Percentiles rank a stretch among this genome's conserved stretches.
Conservation (phyloP, 352 stramenopile genomes). For the Phytophthora citricola region DNA sequence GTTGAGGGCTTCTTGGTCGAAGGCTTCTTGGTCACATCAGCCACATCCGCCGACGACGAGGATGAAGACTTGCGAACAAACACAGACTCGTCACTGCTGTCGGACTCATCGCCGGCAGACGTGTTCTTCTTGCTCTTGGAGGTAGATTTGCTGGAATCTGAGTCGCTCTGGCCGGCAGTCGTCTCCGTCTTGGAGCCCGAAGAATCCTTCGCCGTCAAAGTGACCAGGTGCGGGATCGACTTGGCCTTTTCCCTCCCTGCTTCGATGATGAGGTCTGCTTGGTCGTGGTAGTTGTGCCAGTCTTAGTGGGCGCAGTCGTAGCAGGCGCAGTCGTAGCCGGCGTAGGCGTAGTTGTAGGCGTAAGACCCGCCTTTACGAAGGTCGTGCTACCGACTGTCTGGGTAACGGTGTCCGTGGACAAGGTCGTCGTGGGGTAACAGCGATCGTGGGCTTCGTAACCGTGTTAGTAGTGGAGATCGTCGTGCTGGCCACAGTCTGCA, state of each 20-base stretch:
- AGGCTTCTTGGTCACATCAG: conserved; percentile 29
- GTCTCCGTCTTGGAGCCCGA: conserved; percentile 25
- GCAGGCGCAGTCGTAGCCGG: conserved; percentile 11
- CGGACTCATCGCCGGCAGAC: conserved; percentile 25
- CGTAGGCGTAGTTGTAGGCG: background rate
- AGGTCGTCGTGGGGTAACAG: conserved; percentile 3
- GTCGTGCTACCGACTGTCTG: conserved; percentile 14
- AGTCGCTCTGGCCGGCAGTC: conserved; percentile 17
- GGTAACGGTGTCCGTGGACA: conserved; percentile 2
- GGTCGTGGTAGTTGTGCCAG: conserved; percentile 6
- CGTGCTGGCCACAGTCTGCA: background rate
- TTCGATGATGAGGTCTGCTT: conserved; percentile 16
- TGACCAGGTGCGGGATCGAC: conserved; percentile 19
- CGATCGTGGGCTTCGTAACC: background rate
- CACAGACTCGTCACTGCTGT: conserved; percentile 22
- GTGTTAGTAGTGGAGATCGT: background rate
- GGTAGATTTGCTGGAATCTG: conserved; percentile 24
- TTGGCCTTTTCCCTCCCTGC: conserved; percentile 15
- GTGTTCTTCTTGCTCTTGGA: conserved; percentile 34
- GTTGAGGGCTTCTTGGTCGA: conserved; percentile 37
- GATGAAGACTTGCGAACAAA: conserved; percentile 22
- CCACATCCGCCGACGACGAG: conserved; percentile 23
- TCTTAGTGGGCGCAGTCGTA: conserved; percentile 17
- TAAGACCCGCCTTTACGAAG: conserved; percentile 17
- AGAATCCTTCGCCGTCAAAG: conserved; percentile 28